phyloP scores from a whole-genome alignment of 306 rosid species.

The Rosa rugosa region DNA sequence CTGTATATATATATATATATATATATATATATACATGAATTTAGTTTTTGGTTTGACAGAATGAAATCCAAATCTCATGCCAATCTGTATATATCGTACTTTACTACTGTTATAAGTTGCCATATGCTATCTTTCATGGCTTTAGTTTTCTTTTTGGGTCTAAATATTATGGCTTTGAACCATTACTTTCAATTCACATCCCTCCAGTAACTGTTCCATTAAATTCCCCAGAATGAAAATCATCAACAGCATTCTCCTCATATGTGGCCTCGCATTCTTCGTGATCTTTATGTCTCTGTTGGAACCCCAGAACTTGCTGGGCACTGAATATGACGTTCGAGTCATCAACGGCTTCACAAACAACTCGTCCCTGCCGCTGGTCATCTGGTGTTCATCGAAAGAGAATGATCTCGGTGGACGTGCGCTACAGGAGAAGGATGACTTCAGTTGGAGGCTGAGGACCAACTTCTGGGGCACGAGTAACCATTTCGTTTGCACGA shows the following conservation, averaged over 20 bases:
- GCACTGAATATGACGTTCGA: conserved; percentile 49
- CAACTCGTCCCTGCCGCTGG: conserved; percentile 74
- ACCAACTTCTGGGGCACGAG: conserved; percentile 49
- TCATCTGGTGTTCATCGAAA: conserved; percentile 74
- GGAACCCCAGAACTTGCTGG: conserved; percentile 32
- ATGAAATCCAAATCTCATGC: neutral
- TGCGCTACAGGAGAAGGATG: conserved; percentile 79
- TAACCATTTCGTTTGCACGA: conserved; percentile 55
- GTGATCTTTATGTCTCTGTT: conserved; percentile 31
- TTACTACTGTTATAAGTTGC: neutral
- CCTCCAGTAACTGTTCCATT: conserved; percentile 3
- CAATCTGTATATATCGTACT: neutral
- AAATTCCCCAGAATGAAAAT: conserved; percentile 21
- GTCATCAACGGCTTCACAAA: conserved; percentile 71
- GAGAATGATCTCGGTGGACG: conserved; percentile 73
- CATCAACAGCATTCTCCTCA: conserved; percentile 11
- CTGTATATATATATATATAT: no score
- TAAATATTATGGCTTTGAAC: neutral
- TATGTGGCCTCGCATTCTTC: conserved; percentile 25
- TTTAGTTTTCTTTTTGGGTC: neutral
- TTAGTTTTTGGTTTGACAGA: no score
- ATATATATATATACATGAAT: no score
- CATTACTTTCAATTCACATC: neutral
- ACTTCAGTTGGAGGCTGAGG: conserved; percentile 69
- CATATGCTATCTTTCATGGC: neutral